phyloP scores from a whole-genome alignment of 2,329 filamentous ascomycete species.

The Fusarium nodosum region DNA sequence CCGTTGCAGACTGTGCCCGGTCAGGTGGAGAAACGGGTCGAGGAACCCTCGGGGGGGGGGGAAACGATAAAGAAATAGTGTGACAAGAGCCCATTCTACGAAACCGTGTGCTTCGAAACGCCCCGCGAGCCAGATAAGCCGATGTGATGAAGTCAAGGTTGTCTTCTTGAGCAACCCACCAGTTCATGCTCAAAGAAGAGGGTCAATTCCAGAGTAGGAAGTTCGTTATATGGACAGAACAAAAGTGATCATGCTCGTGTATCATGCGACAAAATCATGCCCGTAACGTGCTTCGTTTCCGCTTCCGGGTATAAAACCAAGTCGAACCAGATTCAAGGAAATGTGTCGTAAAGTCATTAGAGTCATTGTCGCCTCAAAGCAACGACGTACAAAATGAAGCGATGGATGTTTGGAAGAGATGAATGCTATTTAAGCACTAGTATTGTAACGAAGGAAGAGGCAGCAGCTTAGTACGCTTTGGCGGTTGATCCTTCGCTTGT shows the following conservation, averaged over 20 bases:
- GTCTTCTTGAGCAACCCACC: conserved; percentile 8
- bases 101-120: conserved; percentile 23
- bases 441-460: background rate
- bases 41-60: conserved; percentile 23
- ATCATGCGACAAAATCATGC: conserved; percentile 44
- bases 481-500: conserved; percentile 61
- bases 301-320: conserved; percentile 37
- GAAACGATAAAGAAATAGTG: conserved; percentile 7
- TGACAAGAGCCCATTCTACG: background rate
- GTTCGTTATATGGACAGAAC: conserved; percentile 27
- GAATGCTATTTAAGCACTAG: background rate
- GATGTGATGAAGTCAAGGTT: conserved; percentile 18
- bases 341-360: conserved; percentile 47
- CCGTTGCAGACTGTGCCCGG: conserved; percentile 16
- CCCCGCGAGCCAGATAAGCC: conserved; percentile 12
- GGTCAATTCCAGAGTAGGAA: conserved; percentile 32
- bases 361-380: conserved; percentile 40
- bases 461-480: conserved; percentile 54
- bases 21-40: conserved; percentile 11
- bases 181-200: conserved; percentile 15
- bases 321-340: conserved; percentile 16
- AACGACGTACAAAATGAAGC: background rate
- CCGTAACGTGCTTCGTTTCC: conserved; percentile 42
- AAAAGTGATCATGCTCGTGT: conserved; percentile 37
- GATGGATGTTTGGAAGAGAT: too few species aligned